Base-by-base conservation (phyloP, 2,329 filamentous ascomycete genomes). In the Gaeumannomyces tritici region DNA sequence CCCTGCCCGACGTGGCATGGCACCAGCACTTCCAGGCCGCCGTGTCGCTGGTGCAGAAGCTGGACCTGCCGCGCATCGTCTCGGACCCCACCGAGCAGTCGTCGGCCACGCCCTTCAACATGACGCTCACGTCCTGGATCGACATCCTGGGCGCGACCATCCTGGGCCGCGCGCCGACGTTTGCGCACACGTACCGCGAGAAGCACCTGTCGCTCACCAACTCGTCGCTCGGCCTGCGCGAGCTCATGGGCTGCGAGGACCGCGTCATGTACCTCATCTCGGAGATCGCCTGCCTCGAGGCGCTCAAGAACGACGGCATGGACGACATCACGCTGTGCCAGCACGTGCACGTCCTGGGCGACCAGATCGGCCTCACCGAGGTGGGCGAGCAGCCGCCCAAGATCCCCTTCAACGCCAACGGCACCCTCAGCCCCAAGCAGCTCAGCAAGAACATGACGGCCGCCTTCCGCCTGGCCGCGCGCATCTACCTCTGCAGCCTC, bases 181-280 rank as follows among this genome's bases (percentile, higher is more conserved):
- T 97, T 71, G 92, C 95, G 5, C 90, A 97, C 77, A 91, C 89
- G n/a, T 99, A 98, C 77, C 88, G 95, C 60, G 89, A 95, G 74
- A 96, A 97, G 81, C 91, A 96, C 74, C 84, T 96, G 61, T 89
- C 90, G 12, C 73, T 77, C 13, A 74, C 77, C 66, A 83, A 84
- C 73, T 76, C 81, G 27, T 84, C 80, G 62, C 79, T 88, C 18
- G 95, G 95, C 13, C 83, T 99, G 51, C 87, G 89, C 61, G 92
- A 96, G 78, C 83, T 98, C 61, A 98, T 98, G 93, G 95, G 95
- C 68, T 98, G 95, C 74, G 93, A 98, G 66, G 95, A 99, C 76
- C 87, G 88, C 27, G 89, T 98, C 76, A 97, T 99, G 92, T 98
- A 96, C 75, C 82, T 98, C 69, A 96, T 99, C 73, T 96, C 92